Base-by-base conservation (phyloP, 78 protist genomes). In the Dictyostelium intermedium region DNA sequence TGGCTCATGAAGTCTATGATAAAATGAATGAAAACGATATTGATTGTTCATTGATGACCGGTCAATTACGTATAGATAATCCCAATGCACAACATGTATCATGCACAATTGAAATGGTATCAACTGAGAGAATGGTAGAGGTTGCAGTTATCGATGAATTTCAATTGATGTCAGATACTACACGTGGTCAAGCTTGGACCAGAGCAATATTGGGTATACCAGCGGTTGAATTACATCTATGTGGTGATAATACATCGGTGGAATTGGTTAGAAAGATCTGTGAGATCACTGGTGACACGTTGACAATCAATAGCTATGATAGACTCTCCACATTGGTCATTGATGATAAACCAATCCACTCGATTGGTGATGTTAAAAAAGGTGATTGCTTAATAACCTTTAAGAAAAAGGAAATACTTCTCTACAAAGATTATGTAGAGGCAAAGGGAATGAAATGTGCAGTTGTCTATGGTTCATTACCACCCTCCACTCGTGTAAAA, bases 131-230 rank as follows among this genome's bases (percentile, higher is more conserved):
- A 2, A 9, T 25, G 43, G 73, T 96, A 25, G 98, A 97, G 11
- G 94, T 89, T 72, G 99, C 97, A 5, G 97, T 98, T 13, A 93
- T 98, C 50, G 99, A 98, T 83, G 99, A 98, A n/a, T 83, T 96
- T 77, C 98, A 97, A 56, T 50, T 97, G 86, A 83, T 96, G 18
- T 72, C 84, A 0, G 96, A 96, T 78, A 2, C 27, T n/a, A 78
- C 74, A 2, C 56, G 98, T 30, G 99, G 99, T n/a, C 96, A 95
- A 93, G 97, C 98, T 1, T 98, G 98, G 99, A 98, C 99, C 0
- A 87, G 97, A 20, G 98, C 99, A 18, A 66, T 98, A 43, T 91
- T 97, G 32, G 99, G 99, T 20, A 50, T 97, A 16, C 95, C 95
- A 5, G 97, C 98, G 0, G 27, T 39, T 10, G 98, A 97, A 37